phyloP scores from a whole-genome alignment of 352 stramenopile species.

The Phytophthora melonis region DNA sequence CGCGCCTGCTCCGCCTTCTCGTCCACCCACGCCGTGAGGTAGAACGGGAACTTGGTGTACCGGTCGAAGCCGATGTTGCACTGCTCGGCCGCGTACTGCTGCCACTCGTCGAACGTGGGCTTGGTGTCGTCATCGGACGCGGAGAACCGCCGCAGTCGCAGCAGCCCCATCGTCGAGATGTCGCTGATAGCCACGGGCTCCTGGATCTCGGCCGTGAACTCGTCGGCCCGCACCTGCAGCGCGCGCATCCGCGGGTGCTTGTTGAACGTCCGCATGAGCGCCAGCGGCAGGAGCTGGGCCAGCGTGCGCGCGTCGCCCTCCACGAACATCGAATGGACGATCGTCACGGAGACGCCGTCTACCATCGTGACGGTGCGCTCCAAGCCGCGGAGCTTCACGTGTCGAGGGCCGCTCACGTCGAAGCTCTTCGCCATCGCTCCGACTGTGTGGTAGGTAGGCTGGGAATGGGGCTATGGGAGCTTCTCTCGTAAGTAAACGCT shows the following conservation, averaged over 20 bases:
- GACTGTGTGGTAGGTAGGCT: not conserved
- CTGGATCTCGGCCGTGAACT: slow-evolving; percentile 47
- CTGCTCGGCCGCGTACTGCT: slow-evolving; percentile 32
- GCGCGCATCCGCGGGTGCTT: slow-evolving; percentile 54
- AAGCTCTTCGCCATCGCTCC: not conserved
- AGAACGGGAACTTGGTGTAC: slow-evolving; percentile 47
- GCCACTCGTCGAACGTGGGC: slow-evolving; percentile 23
- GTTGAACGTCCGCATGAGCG: slow-evolving; percentile 54
- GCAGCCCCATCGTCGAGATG: slow-evolving; percentile 20
- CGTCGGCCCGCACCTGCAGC: slow-evolving; percentile 35
- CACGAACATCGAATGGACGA: slow-evolving; percentile 49
- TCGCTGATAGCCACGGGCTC: slow-evolving; percentile 27
- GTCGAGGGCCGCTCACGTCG: not conserved
- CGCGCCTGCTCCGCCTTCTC: slow-evolving; percentile 14
- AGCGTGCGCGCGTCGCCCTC: slow-evolving; percentile 27
- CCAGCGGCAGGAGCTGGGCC: slow-evolving; percentile 29
- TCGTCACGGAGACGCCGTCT: slow-evolving; percentile 36
- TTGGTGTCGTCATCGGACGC: not conserved
- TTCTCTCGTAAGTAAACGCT: not conserved
- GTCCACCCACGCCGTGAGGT: slow-evolving; percentile 42
- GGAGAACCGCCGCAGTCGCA: slow-evolving; percentile 26
- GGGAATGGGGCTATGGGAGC: not conserved
- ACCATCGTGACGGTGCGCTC: slow-evolving; percentile 46
- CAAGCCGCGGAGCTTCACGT: slow-evolving; percentile 40
- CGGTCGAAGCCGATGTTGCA: slow-evolving; percentile 46